phyloP scores from a whole-genome alignment of 805 yeast species.

The Lachancea sp. region DNA sequence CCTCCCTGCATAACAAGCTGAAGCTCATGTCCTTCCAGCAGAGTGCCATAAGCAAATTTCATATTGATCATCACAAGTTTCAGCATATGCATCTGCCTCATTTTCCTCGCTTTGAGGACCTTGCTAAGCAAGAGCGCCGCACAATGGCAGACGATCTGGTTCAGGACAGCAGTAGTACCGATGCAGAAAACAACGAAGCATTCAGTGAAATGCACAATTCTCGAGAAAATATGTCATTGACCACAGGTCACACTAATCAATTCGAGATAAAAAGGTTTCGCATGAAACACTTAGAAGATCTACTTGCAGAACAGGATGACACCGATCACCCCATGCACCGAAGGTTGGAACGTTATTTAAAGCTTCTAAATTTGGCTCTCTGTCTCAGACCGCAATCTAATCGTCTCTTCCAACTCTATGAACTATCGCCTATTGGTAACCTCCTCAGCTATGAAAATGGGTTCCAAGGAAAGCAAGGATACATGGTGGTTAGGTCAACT shows the following conservation, averaged over 20 bases:
- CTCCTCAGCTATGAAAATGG: constrained; percentile 76
- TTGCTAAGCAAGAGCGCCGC: constrained; percentile 1
- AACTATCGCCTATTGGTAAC: constrained; percentile 82
- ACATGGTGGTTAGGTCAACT: constrained; percentile 67
- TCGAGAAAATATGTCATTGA: not conserved
- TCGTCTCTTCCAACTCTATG: constrained; percentile 77
- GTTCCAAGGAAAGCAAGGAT: constrained; percentile 85
- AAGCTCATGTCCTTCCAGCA: constrained; percentile 47
- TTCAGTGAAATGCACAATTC: not conserved
- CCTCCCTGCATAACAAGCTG: constrained; percentile 62
- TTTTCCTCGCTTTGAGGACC: constrained; percentile 26
- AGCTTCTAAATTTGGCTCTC: constrained; percentile 50
- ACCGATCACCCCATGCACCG: constrained; percentile 24
- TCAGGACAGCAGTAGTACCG: not conserved
- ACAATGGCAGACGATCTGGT: not conserved
- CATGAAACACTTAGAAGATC: constrained; percentile 28
- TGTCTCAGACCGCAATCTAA: constrained; percentile 77
- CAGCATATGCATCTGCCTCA: constrained; percentile 25
- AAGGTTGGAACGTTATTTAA: constrained; percentile 59
- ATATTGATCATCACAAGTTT: constrained; percentile 24
- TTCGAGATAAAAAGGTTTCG: constrained; percentile 19
- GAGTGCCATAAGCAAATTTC: constrained; percentile 28
- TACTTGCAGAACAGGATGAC: constrained; percentile 26
- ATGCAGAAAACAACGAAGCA: not conserved
- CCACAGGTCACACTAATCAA: constrained; percentile 15